phyloP scores from a whole-genome alignment of 2,329 filamentous ascomycete species.

The Aspergillus sp. region DNA sequence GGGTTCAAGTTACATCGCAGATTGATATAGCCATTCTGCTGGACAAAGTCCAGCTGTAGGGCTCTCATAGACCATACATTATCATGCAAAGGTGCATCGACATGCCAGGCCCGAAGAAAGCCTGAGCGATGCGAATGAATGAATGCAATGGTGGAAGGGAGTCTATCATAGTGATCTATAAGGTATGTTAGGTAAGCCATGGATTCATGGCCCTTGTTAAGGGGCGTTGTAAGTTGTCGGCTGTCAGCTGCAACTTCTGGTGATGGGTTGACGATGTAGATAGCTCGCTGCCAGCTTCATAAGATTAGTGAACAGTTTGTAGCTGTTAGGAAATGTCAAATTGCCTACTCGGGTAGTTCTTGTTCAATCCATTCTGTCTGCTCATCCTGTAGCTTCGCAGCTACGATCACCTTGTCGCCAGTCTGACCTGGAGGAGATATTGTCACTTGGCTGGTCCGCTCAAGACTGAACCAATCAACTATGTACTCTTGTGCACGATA shows the following conservation, averaged over 20 bases:
- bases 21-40: constrained; percentile 60
- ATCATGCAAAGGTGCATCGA: constrained; percentile 58
- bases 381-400: constrained; percentile 48
- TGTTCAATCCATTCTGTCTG: constrained; percentile 48
- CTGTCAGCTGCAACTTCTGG: constrained; percentile 24
- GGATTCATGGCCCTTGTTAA: constrained; percentile 51
- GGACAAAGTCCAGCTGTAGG: constrained; percentile 54
- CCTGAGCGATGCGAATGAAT: constrained; percentile 58
- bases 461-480: constrained; percentile 30
- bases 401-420: constrained; percentile 46
- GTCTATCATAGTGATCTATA: constrained; percentile 47
- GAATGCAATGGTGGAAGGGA: constrained; percentile 58
- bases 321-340: not conserved
- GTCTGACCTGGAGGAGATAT: constrained; percentile 7
- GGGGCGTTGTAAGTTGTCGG: constrained; percentile 31
- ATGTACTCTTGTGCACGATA: constrained; percentile 40
- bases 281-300: constrained; percentile 47
- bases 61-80: constrained; percentile 53
- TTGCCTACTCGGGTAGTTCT: constrained; percentile 47
- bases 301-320: not conserved
- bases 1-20: constrained; percentile 61
- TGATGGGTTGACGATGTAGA: constrained; percentile 47
- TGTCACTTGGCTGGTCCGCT: constrained; percentile 11
- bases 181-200: constrained; percentile 52
- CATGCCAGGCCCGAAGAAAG: constrained; percentile 56